These are phyloP conservation scores for Hirschfeldia incana DNA, from an alignment of 345 rosid genomes.

Conservation along the genomic window DNA sequence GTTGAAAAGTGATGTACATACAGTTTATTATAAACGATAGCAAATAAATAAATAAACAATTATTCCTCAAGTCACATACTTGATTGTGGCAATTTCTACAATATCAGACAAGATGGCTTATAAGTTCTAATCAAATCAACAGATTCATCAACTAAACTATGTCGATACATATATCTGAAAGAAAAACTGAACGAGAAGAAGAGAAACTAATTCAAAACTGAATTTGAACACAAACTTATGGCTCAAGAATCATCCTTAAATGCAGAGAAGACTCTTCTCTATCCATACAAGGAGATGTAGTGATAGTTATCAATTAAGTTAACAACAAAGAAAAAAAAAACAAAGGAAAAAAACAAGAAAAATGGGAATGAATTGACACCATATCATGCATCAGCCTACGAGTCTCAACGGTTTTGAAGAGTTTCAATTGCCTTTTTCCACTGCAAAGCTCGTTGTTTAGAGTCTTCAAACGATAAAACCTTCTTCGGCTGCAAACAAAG, in stretches of 20 bases:
- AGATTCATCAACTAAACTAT: not conserved
- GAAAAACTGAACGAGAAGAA: not conserved
- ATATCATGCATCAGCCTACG: conserved; percentile 15
- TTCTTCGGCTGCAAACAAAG: conserved; percentile 64
- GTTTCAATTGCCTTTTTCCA: conserved; percentile 96
- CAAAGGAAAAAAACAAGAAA: not conserved
- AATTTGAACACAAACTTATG: conserved; percentile 6
- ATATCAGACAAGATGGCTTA: not conserved
- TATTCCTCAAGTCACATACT: not conserved
- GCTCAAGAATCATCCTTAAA: not conserved
- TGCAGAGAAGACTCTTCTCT: not conserved
- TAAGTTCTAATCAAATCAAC: not conserved
- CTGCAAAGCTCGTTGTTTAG: conserved; percentile 85
- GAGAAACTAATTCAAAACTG: not conserved
- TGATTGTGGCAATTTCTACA: not conserved
- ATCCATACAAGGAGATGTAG: not conserved
- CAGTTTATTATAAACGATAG: not conserved
- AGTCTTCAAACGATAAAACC: conserved; percentile 82
- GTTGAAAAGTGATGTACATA: conserved; percentile 1
- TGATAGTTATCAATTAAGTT: not conserved
- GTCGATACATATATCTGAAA: not conserved
- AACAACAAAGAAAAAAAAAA: not conserved
- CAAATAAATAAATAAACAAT: not conserved
- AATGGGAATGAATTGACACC: not conserved
- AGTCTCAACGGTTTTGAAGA: conserved; percentile 66